A percentile compares a stretch with the other conserved stretches of the same genome.
These are phyloP conservation scores for Graphilbum fragrans DNA, from an alignment of 2,329 filamentous ascomycete genomes.

Conservation along the genomic window DNA sequence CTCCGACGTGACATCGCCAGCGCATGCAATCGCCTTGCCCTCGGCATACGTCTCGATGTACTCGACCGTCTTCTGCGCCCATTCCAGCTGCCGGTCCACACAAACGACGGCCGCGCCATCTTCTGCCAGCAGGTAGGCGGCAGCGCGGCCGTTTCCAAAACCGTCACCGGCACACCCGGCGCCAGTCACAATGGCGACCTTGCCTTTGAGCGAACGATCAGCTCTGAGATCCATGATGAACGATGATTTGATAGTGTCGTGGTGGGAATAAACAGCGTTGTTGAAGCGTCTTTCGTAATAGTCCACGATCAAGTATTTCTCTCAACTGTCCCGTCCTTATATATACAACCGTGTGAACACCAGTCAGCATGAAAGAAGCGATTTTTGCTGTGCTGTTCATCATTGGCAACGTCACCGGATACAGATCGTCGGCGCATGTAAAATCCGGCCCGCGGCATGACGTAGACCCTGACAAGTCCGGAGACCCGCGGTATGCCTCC, in stretches of 20 bases:
- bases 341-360: too few species aligned
- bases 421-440: too few species aligned
- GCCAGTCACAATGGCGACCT: conserved; percentile 13
- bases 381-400: too few species aligned
- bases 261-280: too few species aligned
- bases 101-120: conserved; percentile 12
- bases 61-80: conserved; percentile 9
- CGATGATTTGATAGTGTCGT: not conserved
- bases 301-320: too few species aligned
- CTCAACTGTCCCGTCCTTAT: too few species aligned
- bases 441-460: too few species aligned
- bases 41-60: conserved; percentile 4
- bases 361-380: too few species aligned
- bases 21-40: conserved; percentile 21
- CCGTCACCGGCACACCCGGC: conserved; percentile 9
- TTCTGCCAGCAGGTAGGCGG: conserved; percentile 12
- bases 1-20: conserved; percentile 44
- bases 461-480: too few species aligned
- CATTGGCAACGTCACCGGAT: too few species aligned
- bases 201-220: conserved; percentile 3
- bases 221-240: not conserved
- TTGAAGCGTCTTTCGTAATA: too few species aligned
- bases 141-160: conserved; percentile 14
- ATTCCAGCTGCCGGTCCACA: conserved; percentile 8
- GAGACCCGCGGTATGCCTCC: too few species aligned